These are phyloP conservation scores for Malus hybrid DNA, from an alignment of 331 rosid genomes.

Conservation along the genomic window DNA sequence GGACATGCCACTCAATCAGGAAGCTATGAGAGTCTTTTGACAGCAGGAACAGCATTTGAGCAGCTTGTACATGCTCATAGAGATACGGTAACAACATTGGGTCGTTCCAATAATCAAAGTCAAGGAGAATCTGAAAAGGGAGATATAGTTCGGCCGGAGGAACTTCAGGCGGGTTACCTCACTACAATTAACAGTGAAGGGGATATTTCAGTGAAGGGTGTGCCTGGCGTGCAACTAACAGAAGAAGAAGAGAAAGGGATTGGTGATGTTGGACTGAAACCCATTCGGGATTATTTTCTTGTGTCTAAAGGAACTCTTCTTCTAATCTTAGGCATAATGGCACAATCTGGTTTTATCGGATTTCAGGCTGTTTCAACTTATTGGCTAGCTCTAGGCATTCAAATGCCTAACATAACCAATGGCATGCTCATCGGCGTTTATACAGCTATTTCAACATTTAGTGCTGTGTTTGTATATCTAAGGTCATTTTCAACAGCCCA, in stretches of 20 bases:
- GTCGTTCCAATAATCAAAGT: constrained; percentile 16
- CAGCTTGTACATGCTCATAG: constrained; percentile 76
- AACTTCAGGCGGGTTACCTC: constrained; percentile 8
- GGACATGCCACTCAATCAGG: constrained; percentile 62
- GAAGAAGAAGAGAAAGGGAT: constrained; percentile 63
- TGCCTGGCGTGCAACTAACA: constrained; percentile 46
- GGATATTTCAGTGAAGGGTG: constrained; percentile 24
- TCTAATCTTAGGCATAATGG: constrained; percentile 16
- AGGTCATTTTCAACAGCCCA: constrained; percentile 34
- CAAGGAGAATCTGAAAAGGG: constrained; percentile 11
- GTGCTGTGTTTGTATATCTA: constrained; percentile 31
- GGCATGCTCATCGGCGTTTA: constrained; percentile 46
- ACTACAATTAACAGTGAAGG: constrained; percentile 26
- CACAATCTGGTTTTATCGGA: constrained; percentile 26
- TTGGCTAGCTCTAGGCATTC: constrained; percentile 70
- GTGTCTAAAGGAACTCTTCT: constrained; percentile 39
- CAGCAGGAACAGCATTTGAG: constrained; percentile 65
- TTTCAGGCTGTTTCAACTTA: constrained; percentile 54
- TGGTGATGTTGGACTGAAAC: constrained; percentile 64
- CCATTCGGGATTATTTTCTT: constrained; percentile 50
- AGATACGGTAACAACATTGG: constrained; percentile 33
- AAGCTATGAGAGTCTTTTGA: constrained; percentile 53
- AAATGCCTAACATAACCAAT: constrained; percentile 40
- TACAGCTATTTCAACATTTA: constrained; percentile 33
- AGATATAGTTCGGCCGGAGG: constrained; percentile 9